A percentile compares a stretch with the other conserved stretches of the same genome.
Evolutionary conservation across 1,139 yeast species (phyloP).

Genomic region (Pichia terricola): DNA sequence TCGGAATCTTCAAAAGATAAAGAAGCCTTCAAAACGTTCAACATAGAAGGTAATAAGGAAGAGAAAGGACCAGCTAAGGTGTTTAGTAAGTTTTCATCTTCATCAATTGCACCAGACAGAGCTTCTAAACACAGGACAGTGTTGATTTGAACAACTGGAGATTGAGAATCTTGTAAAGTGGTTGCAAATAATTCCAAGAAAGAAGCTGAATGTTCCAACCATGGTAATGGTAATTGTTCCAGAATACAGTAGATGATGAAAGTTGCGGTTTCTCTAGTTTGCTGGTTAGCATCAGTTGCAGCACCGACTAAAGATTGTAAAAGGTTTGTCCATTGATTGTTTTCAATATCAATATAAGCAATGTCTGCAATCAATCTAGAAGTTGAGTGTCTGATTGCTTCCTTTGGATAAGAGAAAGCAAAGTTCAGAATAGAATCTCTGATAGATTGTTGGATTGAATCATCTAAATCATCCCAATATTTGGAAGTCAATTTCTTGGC

Average conservation of each 20-base stretch:
- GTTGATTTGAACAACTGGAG: constrained; percentile 69
- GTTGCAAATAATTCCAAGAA: constrained; percentile 59
- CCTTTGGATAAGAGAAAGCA: constrained; percentile 56
- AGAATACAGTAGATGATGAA: constrained; percentile 70
- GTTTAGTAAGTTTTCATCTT: constrained; percentile 35
- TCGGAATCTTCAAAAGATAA: constrained; percentile 63
- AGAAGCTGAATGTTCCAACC: constrained; percentile 54
- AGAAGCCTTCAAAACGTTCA: constrained; percentile 70
- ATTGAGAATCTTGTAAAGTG: constrained; percentile 59
- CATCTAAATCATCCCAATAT: constrained; percentile 62
- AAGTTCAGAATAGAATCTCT: constrained; percentile 59
- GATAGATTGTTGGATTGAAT: constrained; percentile 45
- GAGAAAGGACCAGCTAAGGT: constrained; percentile 51
- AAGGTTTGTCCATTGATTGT: constrained; percentile 67
- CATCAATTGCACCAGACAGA: constrained; percentile 56
- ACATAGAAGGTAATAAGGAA: constrained; percentile 68
- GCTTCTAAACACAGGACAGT: constrained; percentile 78
- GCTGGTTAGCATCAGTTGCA: constrained; percentile 51
- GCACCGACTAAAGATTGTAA: constrained; percentile 64
- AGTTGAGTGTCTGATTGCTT: constrained; percentile 76
- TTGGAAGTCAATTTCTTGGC: constrained; percentile 71
- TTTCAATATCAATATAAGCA: constrained; percentile 63
- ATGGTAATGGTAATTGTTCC: constrained; percentile 62
- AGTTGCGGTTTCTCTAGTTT: constrained; percentile 75
- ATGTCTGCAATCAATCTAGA: constrained; percentile 86